phyloP scores from a whole-genome alignment of 306 rosid species.

The Corylus avellana region DNA sequence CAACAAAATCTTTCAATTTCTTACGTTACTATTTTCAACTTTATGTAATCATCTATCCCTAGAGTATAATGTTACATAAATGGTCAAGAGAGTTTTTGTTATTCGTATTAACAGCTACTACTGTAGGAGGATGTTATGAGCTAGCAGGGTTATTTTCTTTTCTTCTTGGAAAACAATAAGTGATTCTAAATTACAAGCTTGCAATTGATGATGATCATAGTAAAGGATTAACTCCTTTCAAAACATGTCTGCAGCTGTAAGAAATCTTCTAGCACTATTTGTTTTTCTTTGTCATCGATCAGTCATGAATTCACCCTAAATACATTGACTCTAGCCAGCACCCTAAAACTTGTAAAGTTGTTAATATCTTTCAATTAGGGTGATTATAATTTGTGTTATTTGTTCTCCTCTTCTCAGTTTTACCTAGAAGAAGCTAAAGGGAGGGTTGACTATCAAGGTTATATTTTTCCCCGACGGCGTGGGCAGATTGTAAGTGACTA shows the following conservation, averaged over 20 bases:
- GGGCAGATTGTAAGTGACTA: slow-evolving; percentile 68
- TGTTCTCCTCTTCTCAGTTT: slow-evolving; percentile 29
- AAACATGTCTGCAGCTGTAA: neutral
- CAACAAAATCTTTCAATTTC: too few species aligned
- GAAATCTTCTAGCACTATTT: neutral
- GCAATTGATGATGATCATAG: neutral
- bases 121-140: too few species aligned
- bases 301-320: neutral
- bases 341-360: neutral
- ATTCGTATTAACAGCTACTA: too few species aligned
- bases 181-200: too few species aligned
- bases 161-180: too few species aligned
- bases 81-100: too few species aligned
- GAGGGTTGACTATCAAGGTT: slow-evolving; percentile 89
- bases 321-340: neutral
- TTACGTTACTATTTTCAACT: too few species aligned
- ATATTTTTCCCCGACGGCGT: slow-evolving; percentile 76
- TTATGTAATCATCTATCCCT: too few species aligned
- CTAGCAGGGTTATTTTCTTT: too few species aligned
- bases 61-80: too few species aligned
- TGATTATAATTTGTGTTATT: slow-evolving; percentile 7
- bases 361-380: neutral
- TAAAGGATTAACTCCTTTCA: neutral
- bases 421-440: slow-evolving; percentile 94
- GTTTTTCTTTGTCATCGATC: neutral